Evolutionary conservation across 1,284 basidiomycete species (phyloP), one percentile per base, ranked within the genome.

Genomic region (Athelia sp.): DNA sequence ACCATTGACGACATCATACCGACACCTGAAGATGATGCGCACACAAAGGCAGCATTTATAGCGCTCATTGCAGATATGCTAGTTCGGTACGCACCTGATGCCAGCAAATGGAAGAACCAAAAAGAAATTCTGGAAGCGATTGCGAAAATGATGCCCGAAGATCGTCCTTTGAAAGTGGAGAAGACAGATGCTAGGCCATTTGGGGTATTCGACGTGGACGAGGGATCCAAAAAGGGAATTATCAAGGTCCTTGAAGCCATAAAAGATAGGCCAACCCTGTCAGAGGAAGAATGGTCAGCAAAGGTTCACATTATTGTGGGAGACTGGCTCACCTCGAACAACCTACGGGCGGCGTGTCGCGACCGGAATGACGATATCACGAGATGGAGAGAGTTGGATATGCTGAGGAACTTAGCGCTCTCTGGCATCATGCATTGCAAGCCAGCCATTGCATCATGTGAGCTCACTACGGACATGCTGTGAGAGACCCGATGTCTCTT

Each of bases 191-290:
- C 46, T 11, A 46, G 51, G n/a, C 54, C 52, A 3, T 31, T 53
- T 21, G 52, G 52, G 8, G 50, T 51, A 13, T 44, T 53, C 22
- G 50, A 53, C 43, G 50, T 51, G 3, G 31, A 53, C 40, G 52
- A 51, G 38, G 52, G 52, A 15, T 53, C 50, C n/a, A 63, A 49
- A 21, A 46, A 46, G 23, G 54, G 54, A 1, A 43, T 57, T 4
- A 42, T 60, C 14, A 47, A 53, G 9, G 43, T 57, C 32, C 18
- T 57, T 4, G 45, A 54, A 36, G 18, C 18, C 14, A 43, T 55
- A 14, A 52, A 54, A 34, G 26, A 54, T 23, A 24, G 29, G 13
- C 44, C 50, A 8, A 35, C 35, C 8, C 24, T 55, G 11, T 45
- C 35, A 14, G 21, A 49, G 19, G 52, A 54, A 11, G 47, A 48